A percentile compares a stretch with the other conserved stretches of the same genome.
These are phyloP conservation scores for Leptographium radiaticola DNA, from an alignment of 2,329 filamentous ascomycete genomes.

Conservation along the genomic window DNA sequence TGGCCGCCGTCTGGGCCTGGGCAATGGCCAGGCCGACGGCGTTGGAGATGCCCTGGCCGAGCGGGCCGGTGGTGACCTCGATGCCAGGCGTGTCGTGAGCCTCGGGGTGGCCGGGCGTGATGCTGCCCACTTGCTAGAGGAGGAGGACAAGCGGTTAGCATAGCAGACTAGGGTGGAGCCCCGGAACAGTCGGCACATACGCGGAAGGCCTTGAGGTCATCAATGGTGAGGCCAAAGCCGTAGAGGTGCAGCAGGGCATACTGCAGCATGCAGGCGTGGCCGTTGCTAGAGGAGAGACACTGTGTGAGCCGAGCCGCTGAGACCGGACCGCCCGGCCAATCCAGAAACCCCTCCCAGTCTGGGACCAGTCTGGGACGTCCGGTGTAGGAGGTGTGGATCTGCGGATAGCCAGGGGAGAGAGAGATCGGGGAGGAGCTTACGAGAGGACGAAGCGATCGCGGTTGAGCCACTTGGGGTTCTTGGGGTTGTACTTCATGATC, in stretches of 20 bases:
- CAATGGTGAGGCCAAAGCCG: slow-evolving; percentile 73
- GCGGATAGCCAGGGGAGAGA: background rate
- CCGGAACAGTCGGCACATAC: slow-evolving; percentile 37
- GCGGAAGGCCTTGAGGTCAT: slow-evolving; percentile 94
- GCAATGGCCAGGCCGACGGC: slow-evolving; percentile 96
- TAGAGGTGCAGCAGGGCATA: slow-evolving; percentile 96
- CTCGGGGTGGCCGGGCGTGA: slow-evolving; percentile 93
- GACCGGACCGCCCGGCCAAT: background rate
- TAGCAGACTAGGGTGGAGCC: no score
- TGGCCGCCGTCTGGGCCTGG: slow-evolving; percentile 77
- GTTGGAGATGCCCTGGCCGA: slow-evolving; percentile 94
- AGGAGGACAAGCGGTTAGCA: background rate
- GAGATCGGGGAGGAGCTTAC: slow-evolving; percentile 41
- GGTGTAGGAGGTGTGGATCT: background rate
- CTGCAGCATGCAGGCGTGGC: slow-evolving; percentile 98
- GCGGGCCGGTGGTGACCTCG: slow-evolving; percentile 95
- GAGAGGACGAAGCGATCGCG: slow-evolving; percentile 98
- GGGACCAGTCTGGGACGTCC: no score
- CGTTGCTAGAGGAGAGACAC: slow-evolving; percentile 51
- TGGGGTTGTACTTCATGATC: slow-evolving; percentile 99
- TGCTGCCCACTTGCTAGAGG: slow-evolving; percentile 44
- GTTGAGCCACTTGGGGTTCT: slow-evolving; percentile 96
- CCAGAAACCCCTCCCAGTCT: no score
- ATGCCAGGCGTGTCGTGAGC: slow-evolving; percentile 91
- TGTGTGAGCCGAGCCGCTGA: slow-evolving; percentile 1